Conservation (phyloP, 805 yeast genomes). For the Lachancea lanzarotensis region DNA sequence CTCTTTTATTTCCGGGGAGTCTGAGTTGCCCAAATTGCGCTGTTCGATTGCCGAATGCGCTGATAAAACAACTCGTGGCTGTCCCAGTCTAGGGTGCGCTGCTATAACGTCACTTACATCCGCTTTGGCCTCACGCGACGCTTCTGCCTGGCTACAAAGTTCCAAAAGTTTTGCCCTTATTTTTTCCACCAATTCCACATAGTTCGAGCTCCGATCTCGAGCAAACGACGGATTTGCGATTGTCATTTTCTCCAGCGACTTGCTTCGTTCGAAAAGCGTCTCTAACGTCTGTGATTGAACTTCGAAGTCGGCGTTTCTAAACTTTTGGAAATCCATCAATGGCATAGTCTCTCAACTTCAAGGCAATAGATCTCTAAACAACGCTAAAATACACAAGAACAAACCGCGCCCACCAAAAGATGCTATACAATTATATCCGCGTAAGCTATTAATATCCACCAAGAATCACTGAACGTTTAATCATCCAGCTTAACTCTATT, state of each 20-base stretch:
- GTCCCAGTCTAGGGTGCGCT: constrained; percentile 89
- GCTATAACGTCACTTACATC: constrained; percentile 55
- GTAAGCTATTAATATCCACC: no score
- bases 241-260: constrained; percentile 16
- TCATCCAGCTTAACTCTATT: no score
- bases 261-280: constrained; percentile 19
- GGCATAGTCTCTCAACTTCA: background rate
- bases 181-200: constrained; percentile 40
- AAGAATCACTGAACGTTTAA: no score
- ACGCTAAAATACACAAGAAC: no score
- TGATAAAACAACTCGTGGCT: constrained; percentile 47
- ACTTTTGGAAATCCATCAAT: constrained; percentile 5
- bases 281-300: constrained; percentile 14
- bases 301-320: constrained; percentile 4
- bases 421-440: no score
- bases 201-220: constrained; percentile 19
- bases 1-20: constrained; percentile 36
- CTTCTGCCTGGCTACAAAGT: constrained; percentile 29
- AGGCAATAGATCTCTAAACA: background rate
- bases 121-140: constrained; percentile 17
- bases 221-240: constrained; percentile 11
- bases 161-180: constrained; percentile 36
- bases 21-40: constrained; percentile 47
- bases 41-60: constrained; percentile 69
- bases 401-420: no score